Percentiles rank a stretch among this genome's conserved stretches.
These are phyloP conservation scores for Ogataea nakhonphanomensis DNA, from an alignment of 805 yeast species.

Conservation along the genomic window DNA sequence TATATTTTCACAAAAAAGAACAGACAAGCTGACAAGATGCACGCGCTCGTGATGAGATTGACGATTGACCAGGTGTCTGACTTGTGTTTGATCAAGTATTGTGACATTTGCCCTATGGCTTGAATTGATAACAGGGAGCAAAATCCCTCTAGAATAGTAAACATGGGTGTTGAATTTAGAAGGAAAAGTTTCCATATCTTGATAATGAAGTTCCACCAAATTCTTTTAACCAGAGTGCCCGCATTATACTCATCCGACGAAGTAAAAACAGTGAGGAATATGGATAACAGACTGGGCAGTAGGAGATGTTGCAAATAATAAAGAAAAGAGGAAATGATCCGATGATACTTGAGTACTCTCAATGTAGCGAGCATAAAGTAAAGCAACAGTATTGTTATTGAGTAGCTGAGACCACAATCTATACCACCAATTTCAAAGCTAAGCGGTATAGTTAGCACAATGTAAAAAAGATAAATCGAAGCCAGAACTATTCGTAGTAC, in stretches of 20 bases:
- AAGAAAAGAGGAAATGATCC: constrained; percentile 44
- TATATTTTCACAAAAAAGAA: constrained; percentile 83
- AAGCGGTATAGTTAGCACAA: constrained; percentile 81
- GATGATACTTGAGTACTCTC: constrained; percentile 50
- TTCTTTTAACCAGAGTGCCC: constrained; percentile 16
- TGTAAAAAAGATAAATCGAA: constrained; percentile 59
- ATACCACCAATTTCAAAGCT: constrained; percentile 94
- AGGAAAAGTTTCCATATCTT: constrained; percentile 70
- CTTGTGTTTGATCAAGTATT: constrained; percentile 58
- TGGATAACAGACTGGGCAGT: constrained; percentile 75
- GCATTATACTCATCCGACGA: constrained; percentile 26
- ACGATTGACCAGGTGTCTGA: constrained; percentile 80
- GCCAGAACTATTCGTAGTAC: constrained; percentile 42
- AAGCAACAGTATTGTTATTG: constrained; percentile 64
- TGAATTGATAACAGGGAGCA: constrained; percentile 91
- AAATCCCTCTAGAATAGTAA: constrained; percentile 88
- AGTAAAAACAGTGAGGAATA: constrained; percentile 57
- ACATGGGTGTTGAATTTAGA: constrained; percentile 80
- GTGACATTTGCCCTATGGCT: constrained; percentile 79
- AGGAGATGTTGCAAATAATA: constrained; percentile 81
- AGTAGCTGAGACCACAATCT: constrained; percentile 82
- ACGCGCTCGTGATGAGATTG: constrained; percentile 67
- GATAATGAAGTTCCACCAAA: constrained; percentile 41
- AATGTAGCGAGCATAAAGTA: constrained; percentile 74
- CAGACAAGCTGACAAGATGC: constrained; percentile 68